phyloP scores from a whole-genome alignment of 2,329 filamentous ascomycete genomes.

The Moelleriella libera region DNA sequence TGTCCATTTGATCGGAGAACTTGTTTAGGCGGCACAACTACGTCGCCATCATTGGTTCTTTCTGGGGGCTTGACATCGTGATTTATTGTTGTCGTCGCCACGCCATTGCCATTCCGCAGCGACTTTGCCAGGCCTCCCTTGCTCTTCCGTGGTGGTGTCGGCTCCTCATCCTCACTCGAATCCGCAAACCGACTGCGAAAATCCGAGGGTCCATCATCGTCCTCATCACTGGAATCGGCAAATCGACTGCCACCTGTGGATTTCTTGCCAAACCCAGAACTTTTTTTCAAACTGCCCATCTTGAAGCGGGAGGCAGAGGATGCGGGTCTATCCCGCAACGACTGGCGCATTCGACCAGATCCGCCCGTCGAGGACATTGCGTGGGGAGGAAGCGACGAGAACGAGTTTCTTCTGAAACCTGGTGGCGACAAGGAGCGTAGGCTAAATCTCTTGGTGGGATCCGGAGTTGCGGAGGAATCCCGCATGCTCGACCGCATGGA shows the following conservation, averaged over 20 bases:
- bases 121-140: conserved; percentile 20
- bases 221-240: conserved; percentile 49
- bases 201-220: conserved; percentile 16
- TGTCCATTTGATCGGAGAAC: conserved; percentile 5
- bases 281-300: conserved; percentile 24
- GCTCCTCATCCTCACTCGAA: conserved; percentile 10
- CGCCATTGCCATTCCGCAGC: conserved; percentile 12
- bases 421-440: conserved; percentile 58
- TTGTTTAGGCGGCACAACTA: conserved; percentile 13
- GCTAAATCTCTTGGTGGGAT: conserved; percentile 46
- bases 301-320: conserved; percentile 24
- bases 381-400: conserved; percentile 22
- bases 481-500: conserved; percentile 47
- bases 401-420: conserved; percentile 29
- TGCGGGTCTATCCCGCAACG: conserved; percentile 23
- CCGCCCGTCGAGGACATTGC: conserved; percentile 11
- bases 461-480: conserved; percentile 13
- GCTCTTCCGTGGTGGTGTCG: conserved; percentile 7
- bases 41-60: conserved; percentile 45
- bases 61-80: conserved; percentile 33
- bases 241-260: conserved; percentile 34
- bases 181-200: conserved; percentile 46
- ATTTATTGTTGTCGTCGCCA: neutral
- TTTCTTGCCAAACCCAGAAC: conserved; percentile 24
- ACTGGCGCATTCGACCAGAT: conserved; percentile 26